A percentile compares a stretch with the other conserved stretches of the same genome.
Evolutionary conservation across 2,329 filamentous ascomycete species (phyloP).

Genomic region (Neofusicoccum kwambonambiense): DNA sequence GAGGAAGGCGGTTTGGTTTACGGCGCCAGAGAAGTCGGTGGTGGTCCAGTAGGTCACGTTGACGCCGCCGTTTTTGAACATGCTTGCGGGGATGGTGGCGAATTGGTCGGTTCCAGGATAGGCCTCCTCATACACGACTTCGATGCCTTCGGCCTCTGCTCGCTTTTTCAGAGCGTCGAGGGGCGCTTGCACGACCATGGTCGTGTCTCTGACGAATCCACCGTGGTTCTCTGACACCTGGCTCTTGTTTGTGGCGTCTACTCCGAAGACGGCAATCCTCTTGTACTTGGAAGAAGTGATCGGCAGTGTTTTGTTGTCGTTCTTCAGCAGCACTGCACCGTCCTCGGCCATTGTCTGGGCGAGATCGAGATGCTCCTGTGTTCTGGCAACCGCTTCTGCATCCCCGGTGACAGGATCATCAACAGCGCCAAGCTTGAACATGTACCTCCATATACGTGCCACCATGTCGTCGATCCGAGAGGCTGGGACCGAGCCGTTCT

Average conservation of each 20-base stretch:
- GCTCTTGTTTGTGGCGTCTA: constrained; percentile 36
- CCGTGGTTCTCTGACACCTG: constrained; percentile 26
- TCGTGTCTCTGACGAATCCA: constrained; percentile 44
- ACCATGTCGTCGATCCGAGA: constrained; percentile 48
- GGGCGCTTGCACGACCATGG: constrained; percentile 25
- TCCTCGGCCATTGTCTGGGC: constrained; percentile 40
- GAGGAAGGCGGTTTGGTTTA: no score
- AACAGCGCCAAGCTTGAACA: constrained; percentile 40
- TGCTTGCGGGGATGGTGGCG: no score
- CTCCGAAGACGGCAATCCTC: constrained; percentile 51
- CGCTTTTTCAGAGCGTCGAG: no score
- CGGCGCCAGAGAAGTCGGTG: no score
- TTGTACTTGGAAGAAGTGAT: constrained; percentile 46
- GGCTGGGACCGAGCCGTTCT: constrained; percentile 42
- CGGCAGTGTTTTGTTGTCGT: constrained; percentile 49
- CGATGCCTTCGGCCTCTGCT: no score
- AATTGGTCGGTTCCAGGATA: no score
- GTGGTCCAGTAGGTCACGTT: no score
- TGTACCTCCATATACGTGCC: constrained; percentile 31
- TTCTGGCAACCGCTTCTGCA: background rate
- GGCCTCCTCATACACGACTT: no score
- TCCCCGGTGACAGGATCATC: constrained; percentile 37
- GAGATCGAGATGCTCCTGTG: constrained; percentile 17
- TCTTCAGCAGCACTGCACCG: constrained; percentile 49
- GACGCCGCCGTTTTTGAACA: no score